Base-by-base conservation (phyloP, 306 rosid genomes). In the Quercus ilex region DNA sequence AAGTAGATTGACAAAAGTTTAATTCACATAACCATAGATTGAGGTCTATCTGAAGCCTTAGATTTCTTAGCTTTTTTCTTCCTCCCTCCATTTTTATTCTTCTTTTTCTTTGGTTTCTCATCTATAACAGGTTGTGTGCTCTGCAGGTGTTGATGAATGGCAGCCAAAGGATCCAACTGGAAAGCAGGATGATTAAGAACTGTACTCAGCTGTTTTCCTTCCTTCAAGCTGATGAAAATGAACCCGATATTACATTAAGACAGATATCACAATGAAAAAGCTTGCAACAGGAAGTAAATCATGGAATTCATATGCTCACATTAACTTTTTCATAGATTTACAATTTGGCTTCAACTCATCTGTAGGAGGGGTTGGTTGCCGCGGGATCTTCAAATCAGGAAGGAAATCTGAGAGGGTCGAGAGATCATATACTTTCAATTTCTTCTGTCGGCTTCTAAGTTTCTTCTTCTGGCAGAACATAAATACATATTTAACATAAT, bases 391-490 rank as follows among this genome's bases (percentile, higher is more conserved):
- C 77, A 89, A 67, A 73, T 89, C 88, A 6, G 97, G 93, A 83
- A 95, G 94, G 78, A 79, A 77, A 33, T 91, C 98, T 6, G 85
- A 25, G 69, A 94, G 90, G 41, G 92, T 25, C 31, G 92, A 84
- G 67, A 95, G 94, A 84, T 90, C 84, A 77, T 91, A 91, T 20
- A 90, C 92, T 74, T 91, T 91, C 88, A 90, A 82, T 81, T 91
- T 82, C 82, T 82, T 91, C 84, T 87, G 89, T 8, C 92, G 88
- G 46, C 96, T 90, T 71, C 90, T 78, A 23, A 72, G 88, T 83
- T 82, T 90, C 75, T 69, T 78, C 75, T 86, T 85, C 86, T 78
- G 86, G 21, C 55, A 64, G 10, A 52, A 71, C 10, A 77, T 56
- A 75, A n/a, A 35, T 33, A 3, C 4, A 35, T 4, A 15, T 26